Base-by-base conservation (phyloP, 2,329 filamentous ascomycete genomes). In the Diaporthe vaccinii region DNA sequence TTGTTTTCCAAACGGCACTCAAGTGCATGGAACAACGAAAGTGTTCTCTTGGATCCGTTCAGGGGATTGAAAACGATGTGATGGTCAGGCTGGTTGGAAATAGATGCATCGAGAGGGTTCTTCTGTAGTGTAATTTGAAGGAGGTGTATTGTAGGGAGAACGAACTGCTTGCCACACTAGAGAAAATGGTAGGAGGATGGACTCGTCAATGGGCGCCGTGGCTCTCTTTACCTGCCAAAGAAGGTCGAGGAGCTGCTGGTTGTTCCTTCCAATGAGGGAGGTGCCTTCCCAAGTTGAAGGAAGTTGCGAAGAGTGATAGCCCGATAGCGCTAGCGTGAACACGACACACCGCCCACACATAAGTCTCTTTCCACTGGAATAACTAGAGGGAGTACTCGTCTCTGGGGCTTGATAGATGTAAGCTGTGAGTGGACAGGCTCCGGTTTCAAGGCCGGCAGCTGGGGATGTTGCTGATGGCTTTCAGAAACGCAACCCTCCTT, bases 221-320 rank as follows among this genome's bases (percentile, higher is more conserved):
- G 31, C 28, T 36, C 14, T 14, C 28, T n/a, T 44, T 65, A 2
- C 17, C 59, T 65, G 59, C 8, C 1, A 8, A 53, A 14, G 65
- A 68, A 14, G 46, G 31, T 36, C 17, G 34, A 68, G 22, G 22
- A 51, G 62, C 44, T 62, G 36, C 17, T 49, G 25, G 49, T 31
- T 36, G 62, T 34, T 53, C 46, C 46, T 68, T 68, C 65, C 65
- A 53, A 36, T 34, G 65, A 39, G 46, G 31, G 65, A 14, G 20
- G 49, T 69, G 34, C 65, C 65, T 55, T 69, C 49, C 65, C 34
- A 55, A 53, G n/a, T 20, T 25, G 46, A 31, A 69, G 34, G 65
- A 41, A 55, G 34, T 8, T 25, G n/a, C 9, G 8, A 22, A 25
- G 31, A 10, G 28, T 6, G 31, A 17, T 22, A 22, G 12, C 3